phyloP scores from a whole-genome alignment of 495 filamentous ascomycete genomes.

The Daldinia concentrica region DNA sequence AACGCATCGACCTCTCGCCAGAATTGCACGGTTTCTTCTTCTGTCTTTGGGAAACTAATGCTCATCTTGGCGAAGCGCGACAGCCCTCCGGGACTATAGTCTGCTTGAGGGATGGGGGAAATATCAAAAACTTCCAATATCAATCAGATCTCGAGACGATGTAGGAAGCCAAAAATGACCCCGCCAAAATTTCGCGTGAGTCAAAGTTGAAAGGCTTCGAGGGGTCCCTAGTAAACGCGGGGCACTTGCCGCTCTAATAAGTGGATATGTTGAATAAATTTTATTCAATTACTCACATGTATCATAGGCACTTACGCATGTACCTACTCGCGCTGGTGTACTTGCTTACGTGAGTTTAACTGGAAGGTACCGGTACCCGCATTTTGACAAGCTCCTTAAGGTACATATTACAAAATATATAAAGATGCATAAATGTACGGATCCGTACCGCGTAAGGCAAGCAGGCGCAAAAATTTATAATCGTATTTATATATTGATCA shows the following conservation, averaged over 20 bases:
- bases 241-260: slow-evolving; percentile 22
- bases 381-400: neutral
- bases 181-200: slow-evolving; percentile 38
- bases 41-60: slow-evolving; percentile 33
- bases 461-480: neutral
- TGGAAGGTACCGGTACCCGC: too few relatives aligned
- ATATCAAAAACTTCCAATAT: neutral
- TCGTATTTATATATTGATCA: neutral
- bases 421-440: neutral
- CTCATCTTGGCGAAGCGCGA: slow-evolving; percentile 34
- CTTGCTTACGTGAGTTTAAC: neutral
- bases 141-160: neutral
- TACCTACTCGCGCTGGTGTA: neutral
- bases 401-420: neutral
- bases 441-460: neutral
- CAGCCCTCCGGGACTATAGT: slow-evolving; percentile 3
- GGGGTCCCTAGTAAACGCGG: slow-evolving; percentile 18
- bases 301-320: neutral
- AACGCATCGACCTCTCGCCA: slow-evolving; percentile 50
- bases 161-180: slow-evolving; percentile 10
- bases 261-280: neutral
- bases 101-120: neutral
- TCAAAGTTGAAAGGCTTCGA: slow-evolving; percentile 13
- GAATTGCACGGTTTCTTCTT: slow-evolving; percentile 39
- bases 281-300: neutral